Conservation (phyloP, 129 eudicot species). For the Artemisia tridentata region DNA sequence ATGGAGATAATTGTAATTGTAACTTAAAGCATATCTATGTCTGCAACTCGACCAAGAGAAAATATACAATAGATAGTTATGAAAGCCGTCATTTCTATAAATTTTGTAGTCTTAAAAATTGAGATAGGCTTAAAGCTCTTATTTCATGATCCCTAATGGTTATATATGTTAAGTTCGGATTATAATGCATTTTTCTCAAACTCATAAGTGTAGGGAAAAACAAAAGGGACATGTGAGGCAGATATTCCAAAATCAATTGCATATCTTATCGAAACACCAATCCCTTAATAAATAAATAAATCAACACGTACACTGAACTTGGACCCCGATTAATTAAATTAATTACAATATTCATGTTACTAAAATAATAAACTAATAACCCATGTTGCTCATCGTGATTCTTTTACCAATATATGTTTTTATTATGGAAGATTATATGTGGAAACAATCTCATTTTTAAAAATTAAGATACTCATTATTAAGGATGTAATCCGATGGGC, state of each 20-base stretch:
- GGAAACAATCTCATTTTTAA: no score
- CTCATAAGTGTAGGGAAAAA: background rate
- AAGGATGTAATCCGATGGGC: background rate
- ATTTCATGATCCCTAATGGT: background rate
- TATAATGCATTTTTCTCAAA: background rate
- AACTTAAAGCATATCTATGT: background rate
- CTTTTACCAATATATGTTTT: no score
- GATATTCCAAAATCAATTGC: conserved; percentile 37
- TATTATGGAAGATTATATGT: no score
- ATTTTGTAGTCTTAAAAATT: no score
- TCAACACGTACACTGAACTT: conserved; percentile 38
- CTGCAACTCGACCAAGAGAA: conserved; percentile 2
- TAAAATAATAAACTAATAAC: no score
- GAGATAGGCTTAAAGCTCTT: background rate
- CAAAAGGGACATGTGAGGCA: conserved; percentile 33
- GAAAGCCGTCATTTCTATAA: no score
- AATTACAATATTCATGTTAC: background rate
- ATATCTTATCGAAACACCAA: conserved; percentile 37
- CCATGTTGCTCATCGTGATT: no score
- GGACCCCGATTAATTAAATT: conserved; percentile 14
- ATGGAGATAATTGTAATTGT: no score
- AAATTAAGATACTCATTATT: background rate
- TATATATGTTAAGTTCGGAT: background rate
- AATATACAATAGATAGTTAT: no score
- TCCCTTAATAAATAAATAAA: conserved; percentile 17